These are phyloP conservation scores for Berberis thunbergii DNA, from an alignment of 164 flowering plant genomes.

Conservation along the genomic window DNA sequence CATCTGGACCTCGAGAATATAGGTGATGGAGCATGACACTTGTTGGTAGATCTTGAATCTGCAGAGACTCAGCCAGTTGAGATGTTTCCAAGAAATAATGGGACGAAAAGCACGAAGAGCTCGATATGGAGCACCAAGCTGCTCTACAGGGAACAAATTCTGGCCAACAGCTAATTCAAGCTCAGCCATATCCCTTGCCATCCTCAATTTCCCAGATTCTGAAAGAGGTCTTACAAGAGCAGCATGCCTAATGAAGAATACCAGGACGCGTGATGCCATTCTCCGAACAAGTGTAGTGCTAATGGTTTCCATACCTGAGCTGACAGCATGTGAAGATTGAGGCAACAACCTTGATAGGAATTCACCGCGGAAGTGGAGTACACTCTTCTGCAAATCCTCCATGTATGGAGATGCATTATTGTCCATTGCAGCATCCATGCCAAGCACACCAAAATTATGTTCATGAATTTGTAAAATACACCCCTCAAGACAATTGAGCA, in stretches of 20 bases:
- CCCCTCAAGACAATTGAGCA: constrained; percentile 83
- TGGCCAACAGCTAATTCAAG: constrained; percentile 87
- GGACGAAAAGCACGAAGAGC: no score
- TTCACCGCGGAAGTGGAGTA: constrained; percentile 71
- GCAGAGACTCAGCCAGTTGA: no score
- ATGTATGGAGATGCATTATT: constrained; percentile 80
- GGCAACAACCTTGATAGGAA: constrained; percentile 71
- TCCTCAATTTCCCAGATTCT: constrained; percentile 85
- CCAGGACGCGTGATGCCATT: constrained; percentile 80
- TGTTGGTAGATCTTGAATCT: constrained; percentile 81
- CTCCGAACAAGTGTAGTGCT: constrained; percentile 68
- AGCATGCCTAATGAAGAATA: constrained; percentile 81
- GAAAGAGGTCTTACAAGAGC: constrained; percentile 94
- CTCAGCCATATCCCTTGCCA: constrained; percentile 98
- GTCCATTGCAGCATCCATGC: constrained; percentile 81
- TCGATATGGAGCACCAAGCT: no score
- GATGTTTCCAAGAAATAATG: no score
- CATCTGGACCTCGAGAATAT: constrained; percentile 83
- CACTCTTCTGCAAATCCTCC: constrained; percentile 85
- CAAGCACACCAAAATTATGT: constrained; percentile 61
- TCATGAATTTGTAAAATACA: constrained; percentile 90
- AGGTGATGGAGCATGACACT: constrained; percentile 92
- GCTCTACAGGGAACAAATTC: no score
- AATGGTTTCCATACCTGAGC: constrained; percentile 54
- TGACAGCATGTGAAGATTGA: constrained; percentile 29